Conservation (phyloP, 2,329 filamentous ascomycete genomes). For the Aspergillus brasiliensis region DNA sequence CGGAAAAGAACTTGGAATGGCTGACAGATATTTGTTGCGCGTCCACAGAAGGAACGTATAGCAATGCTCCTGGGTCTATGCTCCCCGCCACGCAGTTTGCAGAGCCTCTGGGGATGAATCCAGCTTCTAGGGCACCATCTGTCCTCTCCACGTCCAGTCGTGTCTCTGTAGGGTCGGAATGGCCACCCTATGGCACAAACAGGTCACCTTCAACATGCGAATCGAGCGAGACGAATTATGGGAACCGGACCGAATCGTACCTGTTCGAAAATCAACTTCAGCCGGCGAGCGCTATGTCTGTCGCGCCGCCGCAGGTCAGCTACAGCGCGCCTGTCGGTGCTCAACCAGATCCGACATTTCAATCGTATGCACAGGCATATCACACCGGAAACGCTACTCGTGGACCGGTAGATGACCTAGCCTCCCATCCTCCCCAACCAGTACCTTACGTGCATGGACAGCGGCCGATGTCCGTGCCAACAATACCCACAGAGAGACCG, state of each 20-base stretch:
- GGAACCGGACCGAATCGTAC: constrained; percentile 28
- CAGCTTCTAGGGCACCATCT: constrained; percentile 26
- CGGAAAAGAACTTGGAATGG: constrained; percentile 2
- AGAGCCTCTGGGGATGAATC: constrained; percentile 20
- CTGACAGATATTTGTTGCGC: constrained; percentile 14
- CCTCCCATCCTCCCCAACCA: constrained; percentile 15
- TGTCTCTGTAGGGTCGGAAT: constrained; percentile 30
- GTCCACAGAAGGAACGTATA: constrained; percentile 22
- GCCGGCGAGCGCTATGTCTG: constrained; percentile 16
- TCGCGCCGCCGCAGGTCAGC: constrained; percentile 22
- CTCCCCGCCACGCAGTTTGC: constrained; percentile 28
- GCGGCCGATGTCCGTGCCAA: constrained; percentile 25
- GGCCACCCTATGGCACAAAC: constrained; percentile 30
- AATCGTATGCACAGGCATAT: constrained; percentile 26
- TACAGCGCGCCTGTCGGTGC: constrained; percentile 20
- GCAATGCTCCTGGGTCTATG: constrained; percentile 21
- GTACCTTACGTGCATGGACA: constrained; percentile 20
- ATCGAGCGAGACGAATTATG: constrained; percentile 31
- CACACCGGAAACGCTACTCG: constrained; percentile 15
- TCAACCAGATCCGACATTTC: constrained; percentile 20
- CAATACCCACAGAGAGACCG: constrained; percentile 15
- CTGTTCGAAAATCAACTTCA: constrained; percentile 22
- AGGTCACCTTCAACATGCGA: constrained; percentile 32
- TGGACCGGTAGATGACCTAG: constrained; percentile 17
- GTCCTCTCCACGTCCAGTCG: constrained; percentile 28